Conservation (phyloP, 345 rosid species). For the Geranium brycei region DNA sequence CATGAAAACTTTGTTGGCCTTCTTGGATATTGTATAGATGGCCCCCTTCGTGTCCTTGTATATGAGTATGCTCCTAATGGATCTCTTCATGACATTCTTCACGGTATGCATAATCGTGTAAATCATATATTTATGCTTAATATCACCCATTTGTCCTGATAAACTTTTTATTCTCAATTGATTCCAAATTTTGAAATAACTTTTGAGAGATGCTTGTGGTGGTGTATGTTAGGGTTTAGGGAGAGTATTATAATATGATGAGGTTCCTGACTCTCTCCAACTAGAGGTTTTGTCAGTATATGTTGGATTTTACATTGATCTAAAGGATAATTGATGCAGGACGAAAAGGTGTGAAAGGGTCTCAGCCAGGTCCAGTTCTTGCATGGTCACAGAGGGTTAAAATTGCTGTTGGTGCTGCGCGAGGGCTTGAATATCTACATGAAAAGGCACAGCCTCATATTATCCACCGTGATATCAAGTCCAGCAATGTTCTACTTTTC, state of each 20-base stretch:
- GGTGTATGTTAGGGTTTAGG: background rate
- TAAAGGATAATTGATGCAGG: background rate
- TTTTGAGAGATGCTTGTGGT: background rate
- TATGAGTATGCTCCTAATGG: too few species aligned
- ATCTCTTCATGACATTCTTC: too few species aligned
- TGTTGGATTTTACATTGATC: background rate
- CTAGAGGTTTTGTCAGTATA: too few species aligned
- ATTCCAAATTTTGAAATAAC: background rate
- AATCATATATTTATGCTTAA: background rate
- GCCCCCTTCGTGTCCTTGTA: too few species aligned
- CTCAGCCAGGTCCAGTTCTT: constrained; percentile 1
- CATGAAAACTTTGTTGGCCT: too few species aligned
- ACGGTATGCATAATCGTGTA: too few species aligned
- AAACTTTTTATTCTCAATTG: background rate
- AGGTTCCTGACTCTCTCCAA: too few species aligned
- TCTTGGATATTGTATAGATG: too few species aligned
- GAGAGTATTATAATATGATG: background rate
- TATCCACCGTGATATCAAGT: constrained; percentile 1
- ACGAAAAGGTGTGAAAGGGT: background rate
- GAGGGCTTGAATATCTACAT: constrained; percentile 2
- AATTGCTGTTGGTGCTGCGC: constrained; percentile 1
- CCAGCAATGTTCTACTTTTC: constrained; percentile 1
- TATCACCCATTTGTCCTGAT: background rate
- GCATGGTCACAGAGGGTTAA: constrained; percentile 1
- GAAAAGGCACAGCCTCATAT: constrained; percentile 2